A percentile compares a stretch with the other conserved stretches of the same genome.
Evolutionary conservation across 2,329 filamentous ascomycete genomes (phyloP).

Genomic region (Fusarium algeriense): DNA sequence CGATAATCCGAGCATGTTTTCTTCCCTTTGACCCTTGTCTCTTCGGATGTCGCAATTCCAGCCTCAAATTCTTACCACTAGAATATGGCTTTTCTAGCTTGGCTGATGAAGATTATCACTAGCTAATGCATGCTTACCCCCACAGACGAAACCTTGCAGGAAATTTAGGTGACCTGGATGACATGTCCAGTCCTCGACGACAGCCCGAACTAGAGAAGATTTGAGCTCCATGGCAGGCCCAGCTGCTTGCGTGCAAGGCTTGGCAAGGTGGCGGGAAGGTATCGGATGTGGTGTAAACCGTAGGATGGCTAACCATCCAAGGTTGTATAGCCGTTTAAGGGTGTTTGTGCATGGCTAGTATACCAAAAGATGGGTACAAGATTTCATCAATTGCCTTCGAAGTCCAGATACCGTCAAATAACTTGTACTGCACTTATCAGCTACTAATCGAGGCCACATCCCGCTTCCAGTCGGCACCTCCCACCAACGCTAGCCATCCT

Average conservation of each 20-base stretch:
- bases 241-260: background rate
- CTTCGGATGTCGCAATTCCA: conserved; percentile 40
- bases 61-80: conserved; percentile 22
- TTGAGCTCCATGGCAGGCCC: background rate
- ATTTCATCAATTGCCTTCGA: background rate
- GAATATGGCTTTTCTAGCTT: background rate
- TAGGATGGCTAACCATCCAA: background rate
- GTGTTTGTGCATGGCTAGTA: background rate
- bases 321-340: no score
- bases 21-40: conserved; percentile 4
- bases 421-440: background rate
- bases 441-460: background rate
- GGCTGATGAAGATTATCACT: background rate
- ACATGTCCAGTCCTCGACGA: background rate
- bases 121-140: conserved; percentile 16
- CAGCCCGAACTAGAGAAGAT: background rate
- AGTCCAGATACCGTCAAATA: background rate
- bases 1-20: conserved; percentile 12
- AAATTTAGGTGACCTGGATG: background rate
- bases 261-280: background rate
- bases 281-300: no score
- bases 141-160: conserved; percentile 5
- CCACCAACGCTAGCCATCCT: background rate
- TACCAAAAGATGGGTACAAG: accelerated
- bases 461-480: no score